A percentile compares a stretch with the other conserved stretches of the same genome.
Evolutionary conservation across 2,329 filamentous ascomycete species (phyloP).

Genomic region (Sphaceloma murrayae): DNA sequence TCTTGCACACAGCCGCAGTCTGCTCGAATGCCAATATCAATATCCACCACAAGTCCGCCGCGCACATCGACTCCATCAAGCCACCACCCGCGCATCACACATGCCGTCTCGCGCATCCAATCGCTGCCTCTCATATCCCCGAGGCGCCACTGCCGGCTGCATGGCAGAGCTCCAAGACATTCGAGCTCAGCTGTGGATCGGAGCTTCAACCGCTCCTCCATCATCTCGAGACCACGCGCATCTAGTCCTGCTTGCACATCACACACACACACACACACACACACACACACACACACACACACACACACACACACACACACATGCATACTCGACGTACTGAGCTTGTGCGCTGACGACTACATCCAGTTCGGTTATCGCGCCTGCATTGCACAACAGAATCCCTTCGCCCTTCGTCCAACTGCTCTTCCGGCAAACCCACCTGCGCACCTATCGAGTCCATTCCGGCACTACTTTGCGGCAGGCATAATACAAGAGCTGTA

Average conservation of each 20-base stretch:
- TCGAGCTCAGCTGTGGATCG: neutral
- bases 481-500: slow-evolving; percentile 11
- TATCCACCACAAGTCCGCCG: neutral
- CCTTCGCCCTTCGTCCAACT: slow-evolving; percentile 10
- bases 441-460: no score
- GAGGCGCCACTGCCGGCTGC: no score
- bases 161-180: slow-evolving; percentile 12
- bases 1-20: slow-evolving; percentile 2
- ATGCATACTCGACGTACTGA: no score
- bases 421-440: neutral
- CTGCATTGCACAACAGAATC: slow-evolving; percentile 7
- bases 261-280: no score
- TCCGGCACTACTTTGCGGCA: slow-evolving; percentile 1
- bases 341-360: neutral
- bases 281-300: no score
- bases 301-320: no score
- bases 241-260: no score
- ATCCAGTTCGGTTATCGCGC: slow-evolving; percentile 2
- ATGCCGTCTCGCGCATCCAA: slow-evolving; percentile 1
- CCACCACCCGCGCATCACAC: slow-evolving; percentile 4
- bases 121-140: no score
- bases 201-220: neutral
- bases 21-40: slow-evolving; percentile 1
- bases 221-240: no score
- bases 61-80: slow-evolving; percentile 1